Evolutionary conservation across 306 rosid species (phyloP).

Genomic region (Quercus aquifolioides): DNA sequence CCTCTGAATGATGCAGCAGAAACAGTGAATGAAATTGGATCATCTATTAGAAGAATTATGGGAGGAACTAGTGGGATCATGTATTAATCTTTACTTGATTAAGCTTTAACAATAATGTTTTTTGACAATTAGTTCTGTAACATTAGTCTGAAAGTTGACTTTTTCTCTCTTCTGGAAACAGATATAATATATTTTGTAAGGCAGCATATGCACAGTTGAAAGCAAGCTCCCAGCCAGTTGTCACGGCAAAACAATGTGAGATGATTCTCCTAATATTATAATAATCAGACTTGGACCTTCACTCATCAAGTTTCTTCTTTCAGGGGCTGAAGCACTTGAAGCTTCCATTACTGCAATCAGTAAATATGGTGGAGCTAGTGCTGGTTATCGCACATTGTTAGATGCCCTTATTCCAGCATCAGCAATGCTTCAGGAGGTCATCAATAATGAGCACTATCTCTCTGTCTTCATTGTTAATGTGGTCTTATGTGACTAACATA

Average conservation of each 20-base stretch:
- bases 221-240: constrained; percentile 42
- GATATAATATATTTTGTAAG: constrained; percentile 74
- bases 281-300: constrained; percentile 2
- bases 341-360: constrained; percentile 82
- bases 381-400: constrained; percentile 89
- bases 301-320: constrained; percentile 33
- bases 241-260: constrained; percentile 67
- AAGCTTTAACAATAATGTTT: background rate
- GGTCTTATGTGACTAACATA: constrained; percentile 17
- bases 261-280: constrained; percentile 18
- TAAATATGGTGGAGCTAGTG: constrained; percentile 92
- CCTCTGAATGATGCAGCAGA: constrained; percentile 92
- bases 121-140: background rate
- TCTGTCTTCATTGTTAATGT: constrained; percentile 14
- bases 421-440: constrained; percentile 69
- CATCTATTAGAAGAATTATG: constrained; percentile 78
- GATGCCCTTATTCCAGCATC: constrained; percentile 94
- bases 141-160: background rate
- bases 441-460: background rate
- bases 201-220: constrained; percentile 74
- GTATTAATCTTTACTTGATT: constrained; percentile 43
- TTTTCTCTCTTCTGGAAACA: constrained; percentile 17
- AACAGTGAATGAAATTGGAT: constrained; percentile 80
- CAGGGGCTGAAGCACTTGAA: constrained; percentile 87
- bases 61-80: constrained; percentile 97